These are phyloP conservation scores for Linderniella brevidens DNA, from an alignment of 257 asterid species.

Conservation along the genomic window DNA sequence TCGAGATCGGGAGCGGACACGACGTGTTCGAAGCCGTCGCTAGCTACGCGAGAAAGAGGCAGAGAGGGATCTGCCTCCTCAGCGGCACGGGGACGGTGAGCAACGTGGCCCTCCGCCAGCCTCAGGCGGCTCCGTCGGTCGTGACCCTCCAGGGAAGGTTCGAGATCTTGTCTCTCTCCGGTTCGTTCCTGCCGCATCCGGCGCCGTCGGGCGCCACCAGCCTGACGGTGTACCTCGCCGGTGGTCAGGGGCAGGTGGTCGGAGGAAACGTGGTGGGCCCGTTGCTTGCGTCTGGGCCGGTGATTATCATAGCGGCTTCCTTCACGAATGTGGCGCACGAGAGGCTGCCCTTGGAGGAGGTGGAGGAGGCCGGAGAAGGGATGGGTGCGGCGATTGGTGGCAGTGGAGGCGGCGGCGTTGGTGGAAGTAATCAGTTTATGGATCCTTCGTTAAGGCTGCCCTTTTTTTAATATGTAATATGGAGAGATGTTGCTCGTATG, in stretches of 20 bases:
- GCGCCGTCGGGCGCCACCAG: conserved; percentile 84
- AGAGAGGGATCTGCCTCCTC: conserved; percentile 71
- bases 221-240: conserved; percentile 62
- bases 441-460: no score
- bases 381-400: conserved; percentile 22
- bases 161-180: conserved; percentile 76
- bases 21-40: conserved; percentile 69
- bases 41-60: conserved; percentile 58
- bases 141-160: conserved; percentile 64
- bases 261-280: conserved; percentile 93
- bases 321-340: conserved; percentile 90
- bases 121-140: conserved; percentile 65
- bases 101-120: conserved; percentile 69
- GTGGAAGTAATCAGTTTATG: no score
- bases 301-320: conserved; percentile 85
- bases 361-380: conserved; percentile 21
- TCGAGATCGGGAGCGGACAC: conserved; percentile 62
- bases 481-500: no score
- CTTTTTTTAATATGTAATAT: no score
- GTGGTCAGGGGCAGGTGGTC: conserved; percentile 89
- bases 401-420: conserved; percentile 11
- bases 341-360: conserved; percentile 78
- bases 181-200: conserved; percentile 82
- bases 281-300: conserved; percentile 69
- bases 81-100: conserved; percentile 76